Base-by-base conservation (phyloP, 1,139 yeast species). In the Yamadazyma spencermartinsiae region DNA sequence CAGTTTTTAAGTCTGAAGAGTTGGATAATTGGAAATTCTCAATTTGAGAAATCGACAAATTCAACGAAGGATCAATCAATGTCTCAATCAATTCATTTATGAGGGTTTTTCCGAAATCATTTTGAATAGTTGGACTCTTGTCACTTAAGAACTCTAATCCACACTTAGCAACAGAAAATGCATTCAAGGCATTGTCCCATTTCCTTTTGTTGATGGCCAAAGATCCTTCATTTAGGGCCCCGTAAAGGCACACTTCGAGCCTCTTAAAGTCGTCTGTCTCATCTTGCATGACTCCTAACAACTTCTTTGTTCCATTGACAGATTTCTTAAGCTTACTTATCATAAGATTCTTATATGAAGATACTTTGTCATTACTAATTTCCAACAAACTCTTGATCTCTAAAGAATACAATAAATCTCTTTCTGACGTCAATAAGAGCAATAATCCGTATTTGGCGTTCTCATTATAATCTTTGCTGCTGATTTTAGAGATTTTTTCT, bases 311-410 rank as follows among this genome's bases (percentile, higher is more conserved):
- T 38, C 71, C 68, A 36, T 60, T 57, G 24, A 73, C 61, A 0
- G 92, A 81, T 56, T 78, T 82, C 55, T 83, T 86, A 47, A 85
- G 73, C 60, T 86, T 85, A 27, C 90, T 77, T 11, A 73, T 56
- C 54, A 86, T 68, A 43, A 85, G 75, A 42, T 72, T 75, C 56
- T 70, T 76, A 36, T 74, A 61, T 24, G 70, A 68, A 5, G 76
- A 62, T 0, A 75, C 61, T 34, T 37, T 55, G 31, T 65, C 72
- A 39, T 57, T 66, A 42, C 76, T 76, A 39, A 80, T 72, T 47
- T 82, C 89, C 49, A 80, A 60, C 39, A 73, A 60, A 16, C 74
- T 66, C 46, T 77, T 79, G 41, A 81, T 71, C 57, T 85, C 90
- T 58, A 79, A 71, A 0, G 90, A 85, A 51, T 76, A 79, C 27